Evolutionary conservation across 78 protist genomes (phyloP), one percentile per base, ranked within the genome.

Genomic region (Tieghemostelium lacteum): DNA sequence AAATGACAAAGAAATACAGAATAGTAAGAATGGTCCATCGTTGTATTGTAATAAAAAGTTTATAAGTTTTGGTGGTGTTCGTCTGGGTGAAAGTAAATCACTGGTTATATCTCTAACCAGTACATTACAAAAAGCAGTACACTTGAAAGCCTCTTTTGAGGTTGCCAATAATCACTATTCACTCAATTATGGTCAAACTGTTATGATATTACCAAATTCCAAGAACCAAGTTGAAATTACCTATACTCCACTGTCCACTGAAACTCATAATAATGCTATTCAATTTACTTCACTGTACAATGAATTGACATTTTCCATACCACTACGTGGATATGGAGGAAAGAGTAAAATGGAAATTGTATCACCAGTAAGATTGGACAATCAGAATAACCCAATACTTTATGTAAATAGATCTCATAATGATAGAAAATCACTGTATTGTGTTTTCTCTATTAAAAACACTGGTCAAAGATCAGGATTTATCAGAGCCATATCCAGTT

Each of bases 391-490:
- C 14, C 3, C 26, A 16, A 16, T 83, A 17, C 50, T 83, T 50
- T 69, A 83, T 73, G 57, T 83, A 34, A 83, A 66, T 42, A 29
- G 54, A 14, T 72, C 58, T 8, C n/a, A 20, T 45, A 33, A 14
- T 17, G 69, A 64, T 34, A 20, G 28, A 7, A 64, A 66, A 26
- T 31, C 76, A 14, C 20, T 57, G 1, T 60, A 52, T n/a, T 69
- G 80, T 45, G 29, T 5, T 12, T 57, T 83, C 22, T 31, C 72
- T 0, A 52, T 83, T 14, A 66, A 69, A 45, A 83, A 83, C 22
- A 42, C 74, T 17, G 91, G 91, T 31, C 91, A 83, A 31, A 33
- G 91, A 24, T 49, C 91, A 24, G 91, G 91, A 42, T 83, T 83
- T 22, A 36, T 83, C 22, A 36, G 78, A 20, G 73, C 80, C 0